Conservation (phyloP, 2,329 filamentous ascomycete species). For the Mariannaea elegans region DNA sequence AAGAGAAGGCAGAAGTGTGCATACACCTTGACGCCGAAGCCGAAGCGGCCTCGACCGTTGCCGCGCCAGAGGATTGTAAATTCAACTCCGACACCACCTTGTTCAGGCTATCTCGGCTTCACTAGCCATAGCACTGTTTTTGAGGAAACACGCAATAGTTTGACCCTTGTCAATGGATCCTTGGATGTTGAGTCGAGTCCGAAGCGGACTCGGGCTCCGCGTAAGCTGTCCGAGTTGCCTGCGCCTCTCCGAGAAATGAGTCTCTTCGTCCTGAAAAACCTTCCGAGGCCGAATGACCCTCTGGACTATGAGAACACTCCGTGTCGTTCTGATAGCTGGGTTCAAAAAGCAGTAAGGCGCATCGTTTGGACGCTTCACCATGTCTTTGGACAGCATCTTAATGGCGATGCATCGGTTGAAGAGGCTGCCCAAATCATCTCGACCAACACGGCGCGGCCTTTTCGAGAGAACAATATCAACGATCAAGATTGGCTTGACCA, state of each 20-base stretch:
- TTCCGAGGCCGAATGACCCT: conserved; percentile 42
- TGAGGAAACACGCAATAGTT: conserved; percentile 52
- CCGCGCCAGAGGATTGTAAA: not conserved
- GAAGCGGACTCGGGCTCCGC: conserved; percentile 4
- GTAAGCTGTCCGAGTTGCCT: conserved; percentile 30
- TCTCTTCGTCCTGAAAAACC: conserved; percentile 47
- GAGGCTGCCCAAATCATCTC: conserved; percentile 48
- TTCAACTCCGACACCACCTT: conserved; percentile 31
- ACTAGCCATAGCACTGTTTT: conserved; percentile 54
- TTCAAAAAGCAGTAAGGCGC: conserved; percentile 36
- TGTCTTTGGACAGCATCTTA: conserved; percentile 43
- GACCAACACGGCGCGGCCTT: conserved; percentile 48
- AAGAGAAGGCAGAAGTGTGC: conserved; percentile 49
- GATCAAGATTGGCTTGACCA: conserved; percentile 50
- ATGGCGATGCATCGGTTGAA: conserved; percentile 44
- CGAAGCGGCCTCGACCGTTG: conserved; percentile 20
- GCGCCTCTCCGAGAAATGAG: conserved; percentile 47
- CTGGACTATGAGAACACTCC: conserved; percentile 32
- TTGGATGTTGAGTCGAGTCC: conserved; percentile 18
- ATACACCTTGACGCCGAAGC: conserved; percentile 43
- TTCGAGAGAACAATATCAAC: conserved; percentile 47
- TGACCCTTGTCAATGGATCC: conserved; percentile 45
- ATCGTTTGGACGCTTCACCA: conserved; percentile 46
- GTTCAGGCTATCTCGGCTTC: conserved; percentile 54
- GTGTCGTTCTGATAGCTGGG: conserved; percentile 45